These are phyloP conservation scores for Adiantum capillusveneris DNA, from an alignment of 75 land plant species.

Conservation along the genomic window DNA sequence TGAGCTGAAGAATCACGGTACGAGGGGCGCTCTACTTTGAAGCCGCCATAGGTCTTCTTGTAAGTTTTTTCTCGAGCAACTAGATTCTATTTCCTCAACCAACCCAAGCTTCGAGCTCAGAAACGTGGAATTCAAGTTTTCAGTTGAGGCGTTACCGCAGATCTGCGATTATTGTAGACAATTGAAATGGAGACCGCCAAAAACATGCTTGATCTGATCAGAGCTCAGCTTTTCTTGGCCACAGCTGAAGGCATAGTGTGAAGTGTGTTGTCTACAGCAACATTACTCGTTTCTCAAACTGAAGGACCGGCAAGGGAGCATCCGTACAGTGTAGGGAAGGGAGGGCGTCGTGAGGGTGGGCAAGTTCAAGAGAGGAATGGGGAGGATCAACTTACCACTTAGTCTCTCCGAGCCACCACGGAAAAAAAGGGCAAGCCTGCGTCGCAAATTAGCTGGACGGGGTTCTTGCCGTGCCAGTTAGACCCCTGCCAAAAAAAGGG, in stretches of 20 bases:
- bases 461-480: constrained; percentile 62
- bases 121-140: no score
- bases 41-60: not conserved
- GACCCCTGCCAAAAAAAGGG: not conserved
- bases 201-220: constrained; percentile 2
- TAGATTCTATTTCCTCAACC: no score
- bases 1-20: no score
- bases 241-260: not conserved
- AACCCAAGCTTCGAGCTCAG: not conserved
- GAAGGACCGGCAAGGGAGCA: no score
- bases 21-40: not conserved
- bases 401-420: constrained; percentile 33
- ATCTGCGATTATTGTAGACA: no score
- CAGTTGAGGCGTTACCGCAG: no score
- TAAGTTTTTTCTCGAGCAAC: no score
- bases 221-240: constrained; percentile 3
- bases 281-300: no score
- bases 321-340: no score
- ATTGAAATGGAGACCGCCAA: not conserved
- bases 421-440: constrained; percentile 41
- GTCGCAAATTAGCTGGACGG: constrained; percentile 52
- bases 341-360: no score
- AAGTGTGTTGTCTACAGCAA: no score
- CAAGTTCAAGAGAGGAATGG: no score
- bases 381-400: constrained; percentile 15